Evolutionary conservation across 2,329 filamentous ascomycete genomes (phyloP).

Genomic region (Colletotrichum tofieldiae): DNA sequence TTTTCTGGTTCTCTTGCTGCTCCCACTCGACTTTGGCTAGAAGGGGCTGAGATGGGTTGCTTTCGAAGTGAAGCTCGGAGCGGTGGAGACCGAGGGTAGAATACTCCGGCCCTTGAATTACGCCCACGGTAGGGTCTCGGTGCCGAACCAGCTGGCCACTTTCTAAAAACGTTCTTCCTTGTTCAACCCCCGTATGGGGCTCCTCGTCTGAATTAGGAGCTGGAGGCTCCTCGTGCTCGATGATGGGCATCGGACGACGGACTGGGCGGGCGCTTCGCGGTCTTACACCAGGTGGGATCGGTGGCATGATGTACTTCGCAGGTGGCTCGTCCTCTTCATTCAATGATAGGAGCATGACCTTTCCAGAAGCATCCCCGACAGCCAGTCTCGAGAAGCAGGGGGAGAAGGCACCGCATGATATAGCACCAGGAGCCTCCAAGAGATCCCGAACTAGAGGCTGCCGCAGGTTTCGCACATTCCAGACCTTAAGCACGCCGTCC

Average conservation of each 20-base stretch:
- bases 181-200: slow-evolving; percentile 48
- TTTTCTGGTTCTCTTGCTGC: slow-evolving; percentile 60
- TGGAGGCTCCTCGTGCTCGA: slow-evolving; percentile 66
- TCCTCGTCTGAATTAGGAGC: slow-evolving; percentile 52
- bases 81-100: slow-evolving; percentile 62
- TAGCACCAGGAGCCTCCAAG: slow-evolving; percentile 68
- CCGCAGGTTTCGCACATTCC: slow-evolving; percentile 68
- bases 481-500: slow-evolving; percentile 75
- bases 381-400: slow-evolving; percentile 69
- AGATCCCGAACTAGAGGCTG: slow-evolving; percentile 67
- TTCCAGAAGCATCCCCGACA: slow-evolving; percentile 74
- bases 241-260: slow-evolving; percentile 64
- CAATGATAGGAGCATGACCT: slow-evolving; percentile 69
- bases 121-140: slow-evolving; percentile 66
- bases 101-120: slow-evolving; percentile 71
- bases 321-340: slow-evolving; percentile 59
- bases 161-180: slow-evolving; percentile 55
- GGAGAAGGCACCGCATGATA: slow-evolving; percentile 73
- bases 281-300: slow-evolving; percentile 48
- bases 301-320: slow-evolving; percentile 55
- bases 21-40: slow-evolving; percentile 58
- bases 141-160: slow-evolving; percentile 59
- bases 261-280: slow-evolving; percentile 50
- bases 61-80: slow-evolving; percentile 63
- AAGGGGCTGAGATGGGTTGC: slow-evolving; percentile 61